phyloP scores from a whole-genome alignment of 2,329 filamentous ascomycete species.

The Endothia cerciana region DNA sequence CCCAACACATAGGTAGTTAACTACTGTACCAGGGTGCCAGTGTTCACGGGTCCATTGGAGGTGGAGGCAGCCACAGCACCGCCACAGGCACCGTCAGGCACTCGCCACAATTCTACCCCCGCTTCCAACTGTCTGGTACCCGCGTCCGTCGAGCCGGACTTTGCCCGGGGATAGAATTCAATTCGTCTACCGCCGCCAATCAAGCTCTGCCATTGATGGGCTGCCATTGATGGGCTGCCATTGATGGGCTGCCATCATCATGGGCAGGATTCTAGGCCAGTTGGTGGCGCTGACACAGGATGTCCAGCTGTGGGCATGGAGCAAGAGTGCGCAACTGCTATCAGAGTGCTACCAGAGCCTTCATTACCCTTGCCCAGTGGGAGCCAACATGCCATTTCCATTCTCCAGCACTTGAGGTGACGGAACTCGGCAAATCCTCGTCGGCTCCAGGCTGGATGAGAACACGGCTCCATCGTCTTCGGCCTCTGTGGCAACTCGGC shows the following conservation, averaged over 20 bases:
- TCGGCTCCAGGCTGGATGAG: background rate
- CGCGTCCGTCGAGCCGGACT: background rate
- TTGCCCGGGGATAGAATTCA: background rate
- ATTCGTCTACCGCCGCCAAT: background rate
- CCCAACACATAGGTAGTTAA: no score
- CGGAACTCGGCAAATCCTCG: background rate
- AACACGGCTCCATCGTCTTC: no score
- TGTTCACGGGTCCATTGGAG: no score
- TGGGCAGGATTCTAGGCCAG: background rate
- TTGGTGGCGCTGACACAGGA: background rate
- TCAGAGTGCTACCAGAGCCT: background rate
- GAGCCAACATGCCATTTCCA: no score
- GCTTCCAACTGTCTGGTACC: no score
- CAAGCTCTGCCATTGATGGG: background rate
- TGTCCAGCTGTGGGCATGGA: background rate
- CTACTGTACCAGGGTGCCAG: no score
- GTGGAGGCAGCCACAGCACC: background rate
- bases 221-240: background rate
- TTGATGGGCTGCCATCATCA: background rate
- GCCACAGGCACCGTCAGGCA: background rate
- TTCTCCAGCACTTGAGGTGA: no score
- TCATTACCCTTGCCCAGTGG: background rate
- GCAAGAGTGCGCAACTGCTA: background rate
- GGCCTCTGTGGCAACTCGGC: no score
- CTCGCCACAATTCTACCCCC: background rate